phyloP scores from a whole-genome alignment of 2,329 filamentous ascomycete species.

The Lachnellula cervina region DNA sequence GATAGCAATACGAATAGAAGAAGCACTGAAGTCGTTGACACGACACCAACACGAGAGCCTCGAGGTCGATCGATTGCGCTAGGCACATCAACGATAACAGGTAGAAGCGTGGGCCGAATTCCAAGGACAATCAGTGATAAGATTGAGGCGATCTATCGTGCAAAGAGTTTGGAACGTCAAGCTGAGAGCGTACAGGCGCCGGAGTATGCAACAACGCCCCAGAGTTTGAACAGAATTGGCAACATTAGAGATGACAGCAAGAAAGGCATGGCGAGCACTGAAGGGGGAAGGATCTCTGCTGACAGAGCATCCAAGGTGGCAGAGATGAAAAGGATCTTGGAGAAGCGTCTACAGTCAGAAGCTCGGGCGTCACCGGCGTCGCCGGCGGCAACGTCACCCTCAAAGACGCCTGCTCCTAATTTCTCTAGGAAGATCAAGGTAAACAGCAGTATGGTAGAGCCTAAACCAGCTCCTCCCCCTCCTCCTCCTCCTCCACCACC shows the following conservation, averaged over 20 bases:
- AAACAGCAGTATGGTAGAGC: not conserved
- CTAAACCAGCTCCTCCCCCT: not conserved
- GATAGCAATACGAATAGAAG: not conserved
- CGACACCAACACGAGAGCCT: not conserved
- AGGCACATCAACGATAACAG: not conserved
- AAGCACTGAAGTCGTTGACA: not conserved
- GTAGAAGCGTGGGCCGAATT: not conserved
- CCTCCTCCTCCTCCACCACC: not conserved
- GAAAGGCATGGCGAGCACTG: not conserved
- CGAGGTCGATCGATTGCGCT: not conserved
- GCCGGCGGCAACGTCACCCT: not conserved
- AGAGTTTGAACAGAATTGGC: not conserved
- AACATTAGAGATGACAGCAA: not conserved
- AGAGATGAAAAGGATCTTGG: constrained; percentile 24
- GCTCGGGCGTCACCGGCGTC: not conserved
- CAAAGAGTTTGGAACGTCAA: constrained; percentile 17
- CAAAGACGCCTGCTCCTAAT: not conserved
- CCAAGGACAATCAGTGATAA: constrained; percentile 18
- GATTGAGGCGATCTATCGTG: constrained; percentile 22
- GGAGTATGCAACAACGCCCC: not conserved
- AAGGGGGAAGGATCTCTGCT: not conserved
- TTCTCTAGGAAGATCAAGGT: not conserved
- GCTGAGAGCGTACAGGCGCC: not conserved
- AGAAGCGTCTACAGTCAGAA: constrained; percentile 7
- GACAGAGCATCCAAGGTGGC: constrained; percentile 14